Conservation (phyloP, 495 filamentous ascomycete species). For the Collariella sp. region DNA sequence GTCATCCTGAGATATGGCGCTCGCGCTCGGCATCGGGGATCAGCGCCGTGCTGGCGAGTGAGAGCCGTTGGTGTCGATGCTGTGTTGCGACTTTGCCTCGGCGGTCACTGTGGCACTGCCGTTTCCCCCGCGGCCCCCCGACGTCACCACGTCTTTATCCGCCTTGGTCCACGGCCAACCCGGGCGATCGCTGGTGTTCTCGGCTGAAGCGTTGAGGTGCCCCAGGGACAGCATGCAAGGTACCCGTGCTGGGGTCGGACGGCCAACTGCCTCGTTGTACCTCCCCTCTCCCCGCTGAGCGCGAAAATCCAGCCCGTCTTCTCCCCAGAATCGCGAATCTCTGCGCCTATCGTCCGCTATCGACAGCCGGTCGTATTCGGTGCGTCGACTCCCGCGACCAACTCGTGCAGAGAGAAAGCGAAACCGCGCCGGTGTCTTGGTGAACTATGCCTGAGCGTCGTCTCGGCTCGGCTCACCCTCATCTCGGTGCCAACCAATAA, state of each 20-base stretch:
- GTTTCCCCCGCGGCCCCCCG: no score
- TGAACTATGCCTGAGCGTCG: not conserved
- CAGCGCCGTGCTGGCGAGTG: not conserved
- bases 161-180: not conserved
- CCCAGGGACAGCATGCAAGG: constrained; percentile 16
- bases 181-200: not conserved
- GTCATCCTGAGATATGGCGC: no score
- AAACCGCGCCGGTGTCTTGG: not conserved
- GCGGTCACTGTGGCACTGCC: not conserved
- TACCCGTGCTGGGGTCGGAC: constrained; percentile 9
- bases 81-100: not conserved
- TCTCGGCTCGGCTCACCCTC: no score
- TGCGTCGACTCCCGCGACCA: no score
- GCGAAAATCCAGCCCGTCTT: no score
- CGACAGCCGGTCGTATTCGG: no score
- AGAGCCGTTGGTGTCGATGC: no score
- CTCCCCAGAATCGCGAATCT: no score
- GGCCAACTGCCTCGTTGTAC: not conserved
- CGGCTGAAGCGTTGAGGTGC: not conserved
- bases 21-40: not conserved
- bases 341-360: no score
- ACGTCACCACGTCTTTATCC: not conserved
- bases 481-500: not conserved
- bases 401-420: no score
- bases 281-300: no score